Evolutionary conservation across 2,329 filamentous ascomycete species (phyloP).

Genomic region (Stenocarpella maydis): DNA sequence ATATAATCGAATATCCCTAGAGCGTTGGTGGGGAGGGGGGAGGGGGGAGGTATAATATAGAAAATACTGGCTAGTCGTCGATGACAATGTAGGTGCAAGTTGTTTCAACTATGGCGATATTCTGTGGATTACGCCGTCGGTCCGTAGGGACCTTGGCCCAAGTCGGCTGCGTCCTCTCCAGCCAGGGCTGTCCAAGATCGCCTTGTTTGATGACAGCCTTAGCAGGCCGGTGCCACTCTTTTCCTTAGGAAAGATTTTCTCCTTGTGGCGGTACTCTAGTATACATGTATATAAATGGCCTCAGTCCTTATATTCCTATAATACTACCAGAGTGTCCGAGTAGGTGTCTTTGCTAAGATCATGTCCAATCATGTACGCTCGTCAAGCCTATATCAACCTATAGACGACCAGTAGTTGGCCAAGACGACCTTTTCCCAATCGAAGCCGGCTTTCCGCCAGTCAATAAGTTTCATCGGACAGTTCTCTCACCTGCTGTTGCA

Average conservation of each 20-base stretch:
- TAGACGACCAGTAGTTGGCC: neutral
- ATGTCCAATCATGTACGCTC: neutral
- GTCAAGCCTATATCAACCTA: too few relatives aligned
- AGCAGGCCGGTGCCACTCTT: neutral
- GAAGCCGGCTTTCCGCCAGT: neutral
- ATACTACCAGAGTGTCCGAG: neutral
- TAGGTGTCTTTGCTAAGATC: too few relatives aligned
- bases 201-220: neutral
- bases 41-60: neutral
- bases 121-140: too few relatives aligned
- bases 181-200: neutral
- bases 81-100: too few relatives aligned
- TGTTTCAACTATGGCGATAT: too few relatives aligned
- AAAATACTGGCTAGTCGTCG: neutral
- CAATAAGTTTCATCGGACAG: too few relatives aligned
- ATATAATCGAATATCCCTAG: neutral
- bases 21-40: neutral
- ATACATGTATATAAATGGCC: neutral
- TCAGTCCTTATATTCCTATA: accelerated
- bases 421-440: neutral
- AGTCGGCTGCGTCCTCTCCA: neutral
- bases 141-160: too few relatives aligned
- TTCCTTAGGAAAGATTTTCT: neutral
- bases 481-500: neutral
- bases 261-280: too few relatives aligned